Evolutionary conservation across 768 basidiomycete species (phyloP).

Genomic region (Tricholoma saponaceum): DNA sequence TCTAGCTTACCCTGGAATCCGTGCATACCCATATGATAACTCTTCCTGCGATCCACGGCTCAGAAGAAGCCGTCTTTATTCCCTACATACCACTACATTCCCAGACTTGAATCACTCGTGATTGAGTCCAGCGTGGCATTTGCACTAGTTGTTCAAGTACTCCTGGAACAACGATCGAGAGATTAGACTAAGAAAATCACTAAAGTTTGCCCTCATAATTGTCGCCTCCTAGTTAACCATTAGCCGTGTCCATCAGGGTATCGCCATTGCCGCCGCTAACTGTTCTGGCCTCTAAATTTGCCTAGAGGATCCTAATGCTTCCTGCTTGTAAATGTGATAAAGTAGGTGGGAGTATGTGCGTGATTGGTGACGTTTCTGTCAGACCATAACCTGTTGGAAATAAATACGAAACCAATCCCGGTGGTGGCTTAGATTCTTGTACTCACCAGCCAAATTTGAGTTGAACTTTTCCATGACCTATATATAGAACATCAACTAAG

Average conservation of each 20-base stretch:
- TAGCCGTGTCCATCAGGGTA: constrained; percentile 27
- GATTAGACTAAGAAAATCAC: background rate
- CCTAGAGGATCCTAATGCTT: constrained; percentile 51
- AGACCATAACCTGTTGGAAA: constrained; percentile 6
- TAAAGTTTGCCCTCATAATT: constrained; percentile 52
- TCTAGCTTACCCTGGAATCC: constrained; percentile 45
- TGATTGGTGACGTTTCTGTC: constrained; percentile 1
- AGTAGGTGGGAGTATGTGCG: background rate
- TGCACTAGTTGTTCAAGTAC: constrained; percentile 57
- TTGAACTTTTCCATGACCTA: background rate
- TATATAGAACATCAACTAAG: background rate
- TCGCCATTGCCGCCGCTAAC: constrained; percentile 40
- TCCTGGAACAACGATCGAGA: constrained; percentile 33
- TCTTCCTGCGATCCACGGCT: constrained; percentile 57
- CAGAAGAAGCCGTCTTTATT: constrained; percentile 58
- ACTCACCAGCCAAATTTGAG: background rate
- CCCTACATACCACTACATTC: constrained; percentile 53
- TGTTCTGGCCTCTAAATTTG: constrained; percentile 60
- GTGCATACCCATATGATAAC: constrained; percentile 22
- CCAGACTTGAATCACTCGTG: constrained; percentile 72
- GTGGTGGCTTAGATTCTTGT: background rate
- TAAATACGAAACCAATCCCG: background rate
- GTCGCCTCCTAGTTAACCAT: constrained; percentile 54
- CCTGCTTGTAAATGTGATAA: constrained; percentile 33
- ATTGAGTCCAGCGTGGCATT: constrained; percentile 54